Conservation (phyloP, 164 flowering plant species). For the Euptelea pleiosperma region DNA sequence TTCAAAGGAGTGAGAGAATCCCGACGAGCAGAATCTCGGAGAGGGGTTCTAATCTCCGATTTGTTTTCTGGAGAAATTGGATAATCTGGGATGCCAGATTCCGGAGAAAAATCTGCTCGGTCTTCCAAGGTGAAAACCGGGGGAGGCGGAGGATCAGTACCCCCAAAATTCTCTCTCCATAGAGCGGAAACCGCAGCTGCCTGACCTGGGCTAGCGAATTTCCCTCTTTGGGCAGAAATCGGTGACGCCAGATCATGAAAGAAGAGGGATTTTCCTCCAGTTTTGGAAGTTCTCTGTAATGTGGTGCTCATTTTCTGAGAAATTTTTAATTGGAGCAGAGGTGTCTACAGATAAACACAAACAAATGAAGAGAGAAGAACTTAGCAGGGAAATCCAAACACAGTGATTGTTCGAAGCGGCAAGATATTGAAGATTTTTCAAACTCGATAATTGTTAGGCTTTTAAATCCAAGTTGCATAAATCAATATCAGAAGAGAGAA, state of each 20-base stretch:
- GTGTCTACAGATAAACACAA: too few species aligned
- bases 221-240: conserved; percentile 54
- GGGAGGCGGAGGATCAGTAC: conserved; percentile 92
- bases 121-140: conserved; percentile 86
- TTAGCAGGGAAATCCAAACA: too few species aligned
- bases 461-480: too few species aligned
- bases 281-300: conserved; percentile 38
- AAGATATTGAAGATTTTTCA: too few species aligned
- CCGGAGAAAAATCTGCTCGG: conserved; percentile 83
- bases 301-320: conserved; percentile 30
- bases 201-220: conserved; percentile 78
- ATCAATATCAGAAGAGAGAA: too few species aligned
- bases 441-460: too few species aligned
- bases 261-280: conserved; percentile 44
- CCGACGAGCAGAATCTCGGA: conserved; percentile 29
- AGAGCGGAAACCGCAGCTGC: conserved; percentile 95
- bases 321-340: too few species aligned
- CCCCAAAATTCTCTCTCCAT: conserved; percentile 81
- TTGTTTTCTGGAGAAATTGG: conserved; percentile 58
- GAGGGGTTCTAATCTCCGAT: conserved; percentile 55
- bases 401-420: too few species aligned
- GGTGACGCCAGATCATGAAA: conserved; percentile 60
- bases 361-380: too few species aligned
- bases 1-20: conserved; percentile 56
- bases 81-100: conserved; percentile 63